Evolutionary conservation across 768 basidiomycete species (phyloP).

Genomic region (Tephrocybe sp.): DNA sequence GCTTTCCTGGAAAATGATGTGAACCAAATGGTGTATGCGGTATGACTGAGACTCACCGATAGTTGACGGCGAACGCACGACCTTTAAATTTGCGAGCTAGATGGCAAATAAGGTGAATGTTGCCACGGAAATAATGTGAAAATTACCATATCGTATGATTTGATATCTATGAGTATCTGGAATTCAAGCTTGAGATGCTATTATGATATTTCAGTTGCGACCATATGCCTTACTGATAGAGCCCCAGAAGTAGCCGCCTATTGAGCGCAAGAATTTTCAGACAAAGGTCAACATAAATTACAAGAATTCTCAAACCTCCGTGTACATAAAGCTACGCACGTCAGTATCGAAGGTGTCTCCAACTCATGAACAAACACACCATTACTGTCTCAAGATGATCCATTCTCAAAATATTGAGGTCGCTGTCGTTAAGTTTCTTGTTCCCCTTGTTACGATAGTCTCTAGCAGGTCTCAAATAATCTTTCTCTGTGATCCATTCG

Average conservation of each 20-base stretch:
- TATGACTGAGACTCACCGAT: conserved; percentile 28
- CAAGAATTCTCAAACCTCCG: conserved; percentile 41
- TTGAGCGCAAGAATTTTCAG: neutral
- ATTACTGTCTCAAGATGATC: conserved; percentile 56
- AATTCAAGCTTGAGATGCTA: neutral
- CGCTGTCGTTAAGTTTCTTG: conserved; percentile 33
- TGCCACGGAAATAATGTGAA: neutral
- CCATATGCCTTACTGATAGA: conserved; percentile 47
- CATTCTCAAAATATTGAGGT: conserved; percentile 47
- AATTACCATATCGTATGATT: conserved; percentile 52
- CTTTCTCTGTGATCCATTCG: conserved; percentile 60
- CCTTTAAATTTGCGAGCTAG: conserved; percentile 72
- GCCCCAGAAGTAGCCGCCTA: conserved; percentile 69
- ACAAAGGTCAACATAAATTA: neutral
- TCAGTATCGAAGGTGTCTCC: conserved; percentile 2
- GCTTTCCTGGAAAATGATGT: conserved; percentile 51
- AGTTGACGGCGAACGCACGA: conserved; percentile 64
- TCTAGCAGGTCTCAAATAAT: conserved; percentile 33
- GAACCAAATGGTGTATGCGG: neutral
- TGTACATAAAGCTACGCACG: conserved; percentile 59
- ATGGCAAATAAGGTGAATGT: conserved; percentile 12
- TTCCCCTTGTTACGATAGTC: conserved; percentile 21
- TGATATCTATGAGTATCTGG: conserved; percentile 63
- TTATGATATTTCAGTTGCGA: no score
- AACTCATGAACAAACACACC: conserved; percentile 30